A percentile compares a stretch with the other conserved stretches of the same genome.
phyloP scores from a whole-genome alignment of 73 alveolate species.

The Paramecium bursaria region DNA sequence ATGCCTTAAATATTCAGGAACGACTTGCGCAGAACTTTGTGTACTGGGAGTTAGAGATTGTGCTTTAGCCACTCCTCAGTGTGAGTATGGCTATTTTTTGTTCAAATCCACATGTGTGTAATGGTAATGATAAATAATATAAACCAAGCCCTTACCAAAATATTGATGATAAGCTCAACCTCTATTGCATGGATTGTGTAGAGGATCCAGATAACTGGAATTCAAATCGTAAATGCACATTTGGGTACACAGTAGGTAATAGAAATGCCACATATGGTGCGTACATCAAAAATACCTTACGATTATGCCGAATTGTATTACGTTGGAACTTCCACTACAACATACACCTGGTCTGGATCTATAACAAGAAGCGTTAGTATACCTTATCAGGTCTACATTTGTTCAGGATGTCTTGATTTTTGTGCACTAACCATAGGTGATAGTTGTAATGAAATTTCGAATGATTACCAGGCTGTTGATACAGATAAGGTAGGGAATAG shows the following conservation, averaged over 20 bases:
- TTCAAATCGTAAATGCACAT: conserved; percentile 25
- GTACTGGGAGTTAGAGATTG: conserved; percentile 44
- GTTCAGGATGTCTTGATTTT: conserved; percentile 41
- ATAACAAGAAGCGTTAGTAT: background rate
- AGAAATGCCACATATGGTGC: background rate
- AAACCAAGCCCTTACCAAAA: background rate
- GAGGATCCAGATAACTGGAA: conserved; percentile 54
- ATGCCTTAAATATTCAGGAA: too few species aligned
- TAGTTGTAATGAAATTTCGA: background rate
- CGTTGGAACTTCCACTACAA: background rate
- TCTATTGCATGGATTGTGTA: conserved; percentile 54
- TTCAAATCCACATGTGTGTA: conserved; percentile 3
- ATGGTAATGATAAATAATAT: conserved; percentile 7
- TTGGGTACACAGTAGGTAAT: conserved; percentile 15
- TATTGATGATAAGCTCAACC: background rate
- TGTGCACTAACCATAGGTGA: background rate
- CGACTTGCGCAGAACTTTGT: conserved; percentile 6
- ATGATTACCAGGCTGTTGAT: conserved; percentile 10
- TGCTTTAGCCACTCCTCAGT: background rate
- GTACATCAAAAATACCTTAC: background rate
- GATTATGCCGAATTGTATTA: conserved; percentile 35
- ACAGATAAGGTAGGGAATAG: conserved; percentile 7
- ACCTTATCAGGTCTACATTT: background rate
- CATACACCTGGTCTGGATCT: background rate
- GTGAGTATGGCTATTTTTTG: conserved; percentile 48